Evolutionary conservation across 805 yeast genomes (phyloP).

Genomic region (Candida corydali): DNA sequence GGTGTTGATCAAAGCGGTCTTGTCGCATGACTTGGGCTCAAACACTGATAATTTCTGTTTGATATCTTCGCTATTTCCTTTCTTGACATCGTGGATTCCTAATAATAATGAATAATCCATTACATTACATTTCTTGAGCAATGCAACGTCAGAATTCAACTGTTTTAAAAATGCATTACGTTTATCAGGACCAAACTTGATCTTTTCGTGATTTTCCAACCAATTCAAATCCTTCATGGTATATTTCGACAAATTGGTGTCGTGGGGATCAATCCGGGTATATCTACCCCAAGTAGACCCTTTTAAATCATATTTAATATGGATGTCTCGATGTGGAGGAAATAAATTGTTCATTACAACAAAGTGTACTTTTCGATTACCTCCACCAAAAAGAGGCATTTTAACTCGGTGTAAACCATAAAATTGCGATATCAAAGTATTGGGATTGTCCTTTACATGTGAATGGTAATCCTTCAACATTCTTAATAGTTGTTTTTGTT

Average conservation of each 20-base stretch:
- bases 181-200: slow-evolving; percentile 75
- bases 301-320: slow-evolving; percentile 82
- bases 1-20: slow-evolving; percentile 39
- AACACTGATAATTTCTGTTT: slow-evolving; percentile 40
- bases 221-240: slow-evolving; percentile 88
- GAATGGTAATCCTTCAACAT: slow-evolving; percentile 71
- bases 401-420: slow-evolving; percentile 93
- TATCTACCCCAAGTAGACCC: slow-evolving; percentile 86
- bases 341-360: slow-evolving; percentile 95
- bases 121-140: slow-evolving; percentile 71
- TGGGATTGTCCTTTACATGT: slow-evolving; percentile 80
- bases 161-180: slow-evolving; percentile 59
- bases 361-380: slow-evolving; percentile 75
- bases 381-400: slow-evolving; percentile 65
- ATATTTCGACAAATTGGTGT: slow-evolving; percentile 25
- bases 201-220: slow-evolving; percentile 59
- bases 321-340: slow-evolving; percentile 88
- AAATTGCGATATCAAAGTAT: slow-evolving; percentile 89
- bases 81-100: slow-evolving; percentile 77
- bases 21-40: slow-evolving; percentile 38
- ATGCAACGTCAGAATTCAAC: slow-evolving; percentile 66
- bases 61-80: slow-evolving; percentile 34
- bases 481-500: slow-evolving; percentile 76
- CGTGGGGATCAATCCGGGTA: slow-evolving; percentile 35
- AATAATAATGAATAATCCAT: slow-evolving; percentile 94